Evolutionary conservation across 805 yeast species (phyloP), one percentile per base, ranked within the genome.

Genomic region (Sugiyamaella americana): DNA sequence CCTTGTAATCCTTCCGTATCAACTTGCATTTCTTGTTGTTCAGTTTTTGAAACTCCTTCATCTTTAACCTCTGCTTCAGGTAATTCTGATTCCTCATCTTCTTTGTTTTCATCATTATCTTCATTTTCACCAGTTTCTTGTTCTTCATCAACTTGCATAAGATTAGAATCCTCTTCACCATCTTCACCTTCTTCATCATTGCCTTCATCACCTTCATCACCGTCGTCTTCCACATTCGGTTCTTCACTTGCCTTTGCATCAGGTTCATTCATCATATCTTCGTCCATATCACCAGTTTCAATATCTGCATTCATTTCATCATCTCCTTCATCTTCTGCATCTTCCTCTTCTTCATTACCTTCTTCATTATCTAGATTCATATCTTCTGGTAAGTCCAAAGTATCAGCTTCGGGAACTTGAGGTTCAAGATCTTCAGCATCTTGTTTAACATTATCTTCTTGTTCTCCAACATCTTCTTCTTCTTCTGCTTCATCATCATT

Each of bases 341-440:
- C 68, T 1, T 54, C 64, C 3, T 53, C 63, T 4, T 56, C 61
- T 1, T 59, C 63, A 2, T 62, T 66, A 11, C 63, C 70, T 21
- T 62, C 67, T 8, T 80, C 89, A 3, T 74, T n/a, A 59, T 91
- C 98, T 24, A 91, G 69, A 55, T 91, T 80, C 73, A 91, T 77
- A 57, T 89, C 96, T 13, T 93, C 98, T 0, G 98, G 97, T 23
- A 91, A 70, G 19, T 93, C 96, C 53, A 91, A 69, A 2, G 89
- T 80, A 50, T 93, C 98, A 4, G 80, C 71, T 61, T 93, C 95
- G 17, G 89, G 91, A 40, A 82, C 87, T 48, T 80, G 69, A 16
- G 78, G 8, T 39, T 87, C 95, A 43, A 86, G 62, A 49, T 82
- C 79, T 43, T 84, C 73, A 36, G 81, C 85, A 32, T 83, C 82